These are phyloP conservation scores for Candida loeiensis DNA, from an alignment of 805 yeast species.

Conservation along the genomic window DNA sequence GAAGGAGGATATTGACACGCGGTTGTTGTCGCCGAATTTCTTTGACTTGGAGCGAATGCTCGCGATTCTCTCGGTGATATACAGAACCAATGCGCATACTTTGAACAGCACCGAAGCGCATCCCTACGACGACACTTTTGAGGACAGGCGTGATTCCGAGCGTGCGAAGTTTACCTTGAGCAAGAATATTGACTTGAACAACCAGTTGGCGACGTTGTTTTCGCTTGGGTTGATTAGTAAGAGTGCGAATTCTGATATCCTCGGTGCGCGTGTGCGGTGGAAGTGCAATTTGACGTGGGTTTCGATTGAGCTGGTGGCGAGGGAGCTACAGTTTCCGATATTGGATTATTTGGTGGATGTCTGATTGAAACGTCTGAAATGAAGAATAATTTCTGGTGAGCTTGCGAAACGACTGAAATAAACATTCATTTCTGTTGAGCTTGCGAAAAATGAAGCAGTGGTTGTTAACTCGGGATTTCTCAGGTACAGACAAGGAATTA, in stretches of 20 bases:
- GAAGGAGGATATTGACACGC: constrained; percentile 50
- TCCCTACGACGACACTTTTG: constrained; percentile 30
- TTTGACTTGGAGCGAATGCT: constrained; percentile 77
- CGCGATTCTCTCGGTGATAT: constrained; percentile 75
- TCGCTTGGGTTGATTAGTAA: constrained; percentile 49
- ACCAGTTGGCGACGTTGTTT: constrained; percentile 57
- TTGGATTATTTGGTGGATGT: constrained; percentile 53
- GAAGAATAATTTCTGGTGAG: background rate
- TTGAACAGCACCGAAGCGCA: constrained; percentile 21
- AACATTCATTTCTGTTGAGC: too few species aligned
- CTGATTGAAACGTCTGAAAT: background rate
- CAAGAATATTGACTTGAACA: constrained; percentile 46
- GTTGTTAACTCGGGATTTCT: too few species aligned
- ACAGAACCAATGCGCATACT: constrained; percentile 37
- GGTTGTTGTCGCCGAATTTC: constrained; percentile 64
- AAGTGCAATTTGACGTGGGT: constrained; percentile 72
- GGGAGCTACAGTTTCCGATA: constrained; percentile 63
- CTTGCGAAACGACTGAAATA: too few species aligned
- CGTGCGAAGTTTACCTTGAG: constrained; percentile 34
- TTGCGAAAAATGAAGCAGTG: too few species aligned
- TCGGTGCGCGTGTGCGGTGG: constrained; percentile 74
- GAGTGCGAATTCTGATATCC: constrained; percentile 46
- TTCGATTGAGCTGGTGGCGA: constrained; percentile 55
- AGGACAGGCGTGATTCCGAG: constrained; percentile 33
- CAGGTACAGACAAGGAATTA: too few species aligned